Evolutionary conservation across 225 moss, liverwort and hornwort species (phyloP), one percentile per base, ranked within the genome.

Genomic region (Sphagnum contortum): DNA sequence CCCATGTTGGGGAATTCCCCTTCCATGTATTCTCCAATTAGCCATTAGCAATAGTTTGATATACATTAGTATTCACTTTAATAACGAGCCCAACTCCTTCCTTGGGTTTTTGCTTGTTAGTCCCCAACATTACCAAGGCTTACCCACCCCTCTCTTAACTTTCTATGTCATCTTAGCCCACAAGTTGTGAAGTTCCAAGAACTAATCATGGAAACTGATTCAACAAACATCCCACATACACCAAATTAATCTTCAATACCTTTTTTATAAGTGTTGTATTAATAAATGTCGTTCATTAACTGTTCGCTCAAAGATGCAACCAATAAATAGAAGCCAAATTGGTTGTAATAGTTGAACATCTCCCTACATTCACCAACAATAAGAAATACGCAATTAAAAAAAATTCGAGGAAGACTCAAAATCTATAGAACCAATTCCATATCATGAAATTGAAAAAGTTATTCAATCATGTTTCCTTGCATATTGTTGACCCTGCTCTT

Each of bases 321-420:
- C 80, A 49, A 91, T 73, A 10, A 93, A 76, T 47, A 98, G 83
- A 66, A 98, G 79, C 91, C 93, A 93, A 72, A 90, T 93, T 61
- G 89, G 93, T 73, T 89, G 87, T 53, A 87, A 69, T 3, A 91
- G 65, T 8, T 70, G 52, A 12, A 49, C 58, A 63, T 78, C 75
- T 10, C 54, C 67, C 46, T 67, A 50, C n/a, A n/a, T n/a, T n/a
- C n/a, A n/a, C n/a, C n/a, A n/a, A n/a, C n/a, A n/a, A n/a, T n/a
- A n/a, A n/a, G n/a, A n/a, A n/a, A n/a, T n/a, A n/a, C n/a, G n/a
- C n/a, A n/a, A n/a, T n/a, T n/a, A n/a, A n/a, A n/a, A n/a, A n/a
- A n/a, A n/a, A n/a, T n/a, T n/a, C n/a, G n/a, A n/a, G n/a, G n/a
- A n/a, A n/a, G n/a, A n/a, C n/a, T n/a, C n/a, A n/a, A n/a, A n/a